These are phyloP conservation scores for Hansenula lynferdii DNA, from an alignment of 1,139 yeast species.

Conservation along the genomic window DNA sequence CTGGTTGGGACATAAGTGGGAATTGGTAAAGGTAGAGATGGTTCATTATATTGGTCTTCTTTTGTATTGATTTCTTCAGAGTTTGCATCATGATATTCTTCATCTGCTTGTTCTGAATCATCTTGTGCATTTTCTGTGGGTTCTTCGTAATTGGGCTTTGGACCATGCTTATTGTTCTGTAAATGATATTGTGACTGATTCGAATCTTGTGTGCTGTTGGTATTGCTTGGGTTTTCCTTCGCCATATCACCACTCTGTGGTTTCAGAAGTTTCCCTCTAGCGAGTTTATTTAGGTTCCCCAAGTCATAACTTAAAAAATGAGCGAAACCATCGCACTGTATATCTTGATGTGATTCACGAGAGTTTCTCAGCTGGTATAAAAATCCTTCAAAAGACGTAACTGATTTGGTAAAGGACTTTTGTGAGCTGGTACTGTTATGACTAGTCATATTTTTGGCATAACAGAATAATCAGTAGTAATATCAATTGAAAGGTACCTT, in stretches of 20 bases:
- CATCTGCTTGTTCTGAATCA: background rate
- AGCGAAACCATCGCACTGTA: conserved; percentile 3
- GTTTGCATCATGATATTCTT: background rate
- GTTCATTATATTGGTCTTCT: background rate
- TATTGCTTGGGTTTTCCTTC: background rate
- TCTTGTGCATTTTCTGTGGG: background rate
- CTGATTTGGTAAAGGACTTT: background rate
- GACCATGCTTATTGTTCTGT: conserved; percentile 8
- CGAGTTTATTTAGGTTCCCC: background rate
- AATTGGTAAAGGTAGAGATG: background rate
- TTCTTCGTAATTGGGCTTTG: no score
- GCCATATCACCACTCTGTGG: background rate
- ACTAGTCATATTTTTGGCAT: background rate
- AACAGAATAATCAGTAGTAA: background rate
- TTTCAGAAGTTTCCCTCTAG: background rate
- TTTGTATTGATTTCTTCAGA: background rate
- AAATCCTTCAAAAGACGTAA: conserved; percentile 2
- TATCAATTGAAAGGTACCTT: no score
- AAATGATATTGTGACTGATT: conserved; percentile 15
- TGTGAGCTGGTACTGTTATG: background rate
- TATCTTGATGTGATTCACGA: conserved; percentile 1
- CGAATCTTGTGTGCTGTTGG: conserved; percentile 13
- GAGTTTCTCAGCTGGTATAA: background rate
- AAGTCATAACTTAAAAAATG: conserved; percentile 1
- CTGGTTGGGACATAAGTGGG: conserved; percentile 1